These are phyloP conservation scores for Solanum paucissectum DNA, from an alignment of 257 asterid species.

Conservation along the genomic window DNA sequence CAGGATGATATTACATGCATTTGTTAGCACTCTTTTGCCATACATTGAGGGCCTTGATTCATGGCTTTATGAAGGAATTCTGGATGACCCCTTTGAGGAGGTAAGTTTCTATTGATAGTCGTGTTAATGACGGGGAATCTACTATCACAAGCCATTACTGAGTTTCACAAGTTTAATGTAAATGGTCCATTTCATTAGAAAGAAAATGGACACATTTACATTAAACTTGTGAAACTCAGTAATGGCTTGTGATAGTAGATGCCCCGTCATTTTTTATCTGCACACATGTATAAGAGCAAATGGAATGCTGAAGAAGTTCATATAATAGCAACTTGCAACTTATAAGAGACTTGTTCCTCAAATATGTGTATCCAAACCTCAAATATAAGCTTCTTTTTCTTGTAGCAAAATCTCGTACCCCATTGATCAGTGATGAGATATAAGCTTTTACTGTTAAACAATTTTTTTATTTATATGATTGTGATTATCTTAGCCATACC, in stretches of 20 bases:
- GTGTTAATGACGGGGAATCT: neutral
- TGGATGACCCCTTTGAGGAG: conserved; percentile 95
- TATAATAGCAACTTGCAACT: neutral
- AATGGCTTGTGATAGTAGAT: neutral
- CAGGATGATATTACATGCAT: conserved; percentile 63
- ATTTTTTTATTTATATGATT: neutral
- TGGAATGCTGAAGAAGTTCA: neutral
- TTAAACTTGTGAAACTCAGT: neutral
- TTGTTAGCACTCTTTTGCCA: conserved; percentile 71
- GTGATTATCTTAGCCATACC: neutral
- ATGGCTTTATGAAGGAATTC: conserved; percentile 93
- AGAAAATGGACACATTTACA: neutral
- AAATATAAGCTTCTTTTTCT: neutral
- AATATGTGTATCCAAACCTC: neutral
- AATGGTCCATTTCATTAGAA: neutral
- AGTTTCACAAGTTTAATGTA: neutral
- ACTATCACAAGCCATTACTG: neutral
- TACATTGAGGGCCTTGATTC: conserved; percentile 88
- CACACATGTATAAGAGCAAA: neutral
- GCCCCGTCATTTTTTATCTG: neutral
- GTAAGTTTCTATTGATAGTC: conserved; percentile 25
- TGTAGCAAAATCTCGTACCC: neutral
- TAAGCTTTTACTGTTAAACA: neutral
- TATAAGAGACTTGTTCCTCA: neutral
- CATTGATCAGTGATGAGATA: neutral